Evolutionary conservation across 2,329 filamentous ascomycete species (phyloP).

Genomic region (Sarocladiaceae sp.): DNA sequence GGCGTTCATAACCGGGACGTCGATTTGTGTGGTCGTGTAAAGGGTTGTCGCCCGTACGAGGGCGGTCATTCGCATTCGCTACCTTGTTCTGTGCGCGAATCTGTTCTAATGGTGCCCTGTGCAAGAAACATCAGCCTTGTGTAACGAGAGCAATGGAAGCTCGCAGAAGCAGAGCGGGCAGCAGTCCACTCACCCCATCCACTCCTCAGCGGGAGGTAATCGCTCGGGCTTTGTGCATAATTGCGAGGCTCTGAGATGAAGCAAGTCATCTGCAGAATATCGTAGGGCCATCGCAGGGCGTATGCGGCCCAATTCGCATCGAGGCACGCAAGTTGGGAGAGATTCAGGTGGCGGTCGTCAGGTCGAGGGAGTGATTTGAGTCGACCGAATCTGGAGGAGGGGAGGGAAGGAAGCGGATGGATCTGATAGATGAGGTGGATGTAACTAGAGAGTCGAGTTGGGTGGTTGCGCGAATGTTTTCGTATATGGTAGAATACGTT

Average conservation of each 20-base stretch:
- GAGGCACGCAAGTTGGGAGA: constrained; percentile 8
- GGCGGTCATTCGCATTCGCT: constrained; percentile 20
- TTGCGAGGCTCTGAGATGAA: constrained; percentile 74
- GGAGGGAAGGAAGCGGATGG: no score
- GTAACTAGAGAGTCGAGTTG: background rate
- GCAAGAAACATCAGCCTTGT: background rate
- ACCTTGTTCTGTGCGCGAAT: constrained; percentile 41
- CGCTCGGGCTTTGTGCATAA: constrained; percentile 75
- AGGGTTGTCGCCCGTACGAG: constrained; percentile 38
- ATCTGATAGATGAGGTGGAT: background rate
- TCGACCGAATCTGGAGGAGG: background rate
- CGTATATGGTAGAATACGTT: no score
- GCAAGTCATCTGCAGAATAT: constrained; percentile 74
- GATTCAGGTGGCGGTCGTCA: background rate
- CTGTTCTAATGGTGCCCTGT: constrained; percentile 34
- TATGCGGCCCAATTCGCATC: constrained; percentile 33
- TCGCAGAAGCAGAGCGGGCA: constrained; percentile 12
- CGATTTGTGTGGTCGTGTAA: constrained; percentile 47
- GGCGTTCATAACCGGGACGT: constrained; percentile 48
- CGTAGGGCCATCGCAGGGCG: constrained; percentile 47
- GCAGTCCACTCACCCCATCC: constrained; percentile 75
- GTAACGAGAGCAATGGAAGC: constrained; percentile 17
- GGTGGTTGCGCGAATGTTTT: background rate
- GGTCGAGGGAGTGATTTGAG: constrained; percentile 1
- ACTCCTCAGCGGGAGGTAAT: constrained; percentile 83